Base-by-base conservation (phyloP, 73 alveolate species). In the Durusdinium trenchii region DNA sequence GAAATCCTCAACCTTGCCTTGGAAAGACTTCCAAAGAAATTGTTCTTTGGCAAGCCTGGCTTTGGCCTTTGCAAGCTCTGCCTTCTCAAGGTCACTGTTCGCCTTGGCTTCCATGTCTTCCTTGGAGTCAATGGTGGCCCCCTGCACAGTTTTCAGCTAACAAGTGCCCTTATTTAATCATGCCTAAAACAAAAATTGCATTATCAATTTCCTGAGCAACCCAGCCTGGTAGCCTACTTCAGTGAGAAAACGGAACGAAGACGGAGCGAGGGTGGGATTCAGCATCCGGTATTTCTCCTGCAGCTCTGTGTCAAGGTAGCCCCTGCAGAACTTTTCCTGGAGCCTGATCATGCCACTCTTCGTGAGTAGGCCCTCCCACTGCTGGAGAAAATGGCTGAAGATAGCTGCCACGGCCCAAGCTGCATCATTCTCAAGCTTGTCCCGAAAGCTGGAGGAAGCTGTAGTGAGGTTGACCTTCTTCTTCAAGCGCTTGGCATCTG, bases 141-240 rank as follows among this genome's bases (percentile, higher is more conserved):
- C 42, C 9, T 28, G 28, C 42, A 54, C 64, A 54, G 64, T 54
- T 9, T 20, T 54, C 64, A 54, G 20, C 9, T 12, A 54, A 54
- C 20, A 20, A 54, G 20, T 54, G 64, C n/a, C n/a, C n/a, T n/a
- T n/a, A n/a, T n/a, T n/a, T n/a, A n/a, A n/a, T n/a, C 64, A 54
- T 54, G 64, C 9, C 64, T 54, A 9, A 12, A 20, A 54, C 20
- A 20, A 71, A 14, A 20, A 71, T 20, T n/a, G 26, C 47, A 4
- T 71, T 14, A 20, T 71, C 23, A 10, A 9, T 14, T 71, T 12
- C 64, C 20, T 54, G 9, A 12, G 64, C 28, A 9, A 9, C 64
- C 83, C 83, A n/a, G 83, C 83, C 83, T 71, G 35, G 23, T 6
- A 32, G 40, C 83, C 83, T 6, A 71, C 83, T 9, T 76, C 87